These are phyloP conservation scores for Melanomma pulvis-pyrius DNA, from an alignment of 495 filamentous ascomycete genomes.

Conservation along the genomic window DNA sequence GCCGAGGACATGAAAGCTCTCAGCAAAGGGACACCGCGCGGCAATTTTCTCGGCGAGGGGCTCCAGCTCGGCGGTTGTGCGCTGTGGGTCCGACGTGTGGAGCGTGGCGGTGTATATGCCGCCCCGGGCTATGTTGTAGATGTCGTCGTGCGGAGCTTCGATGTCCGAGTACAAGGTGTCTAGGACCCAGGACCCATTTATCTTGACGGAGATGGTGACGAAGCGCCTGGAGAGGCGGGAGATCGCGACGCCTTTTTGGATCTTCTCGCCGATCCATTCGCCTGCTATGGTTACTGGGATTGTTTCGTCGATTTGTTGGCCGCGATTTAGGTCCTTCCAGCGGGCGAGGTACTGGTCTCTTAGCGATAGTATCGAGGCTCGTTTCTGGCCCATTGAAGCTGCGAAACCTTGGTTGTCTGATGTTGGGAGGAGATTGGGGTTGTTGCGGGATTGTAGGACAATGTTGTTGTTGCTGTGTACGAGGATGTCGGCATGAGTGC, in stretches of 20 bases:
- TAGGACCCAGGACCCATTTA: slow-evolving; percentile 41
- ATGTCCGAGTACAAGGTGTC: slow-evolving; percentile 40
- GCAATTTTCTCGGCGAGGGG: slow-evolving; percentile 38
- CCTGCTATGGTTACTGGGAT: slow-evolving; percentile 43
- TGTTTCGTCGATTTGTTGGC: slow-evolving; percentile 14
- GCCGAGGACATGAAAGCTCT: slow-evolving; percentile 38
- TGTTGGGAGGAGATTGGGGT: slow-evolving; percentile 10
- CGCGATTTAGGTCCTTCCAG: slow-evolving; percentile 33
- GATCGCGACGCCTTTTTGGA: slow-evolving; percentile 45
- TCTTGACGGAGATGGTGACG: slow-evolving; percentile 42
- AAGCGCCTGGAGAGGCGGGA: slow-evolving; percentile 37
- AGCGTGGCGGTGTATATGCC: slow-evolving; percentile 36
- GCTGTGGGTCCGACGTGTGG: slow-evolving; percentile 23
- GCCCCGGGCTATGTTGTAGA: slow-evolving; percentile 46
- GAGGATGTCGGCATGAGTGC: slow-evolving; percentile 45
- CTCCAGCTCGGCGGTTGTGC: slow-evolving; percentile 26
- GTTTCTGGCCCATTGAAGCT: slow-evolving; percentile 24
- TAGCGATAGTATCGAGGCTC: slow-evolving; percentile 17
- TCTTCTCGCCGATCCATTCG: slow-evolving; percentile 45
- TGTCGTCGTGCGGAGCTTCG: slow-evolving; percentile 25
- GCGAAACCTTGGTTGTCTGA: slow-evolving; percentile 41
- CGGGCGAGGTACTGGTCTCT: slow-evolving; percentile 13
- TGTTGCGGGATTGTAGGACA: slow-evolving; percentile 42
- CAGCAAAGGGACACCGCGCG: slow-evolving; percentile 42
- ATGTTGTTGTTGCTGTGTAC: slow-evolving; percentile 36